Percentiles rank a stretch among this genome's conserved stretches.
These are phyloP conservation scores for Aureobasidium sp. DNA, from an alignment of 2,329 filamentous ascomycete genomes.

Conservation along the genomic window DNA sequence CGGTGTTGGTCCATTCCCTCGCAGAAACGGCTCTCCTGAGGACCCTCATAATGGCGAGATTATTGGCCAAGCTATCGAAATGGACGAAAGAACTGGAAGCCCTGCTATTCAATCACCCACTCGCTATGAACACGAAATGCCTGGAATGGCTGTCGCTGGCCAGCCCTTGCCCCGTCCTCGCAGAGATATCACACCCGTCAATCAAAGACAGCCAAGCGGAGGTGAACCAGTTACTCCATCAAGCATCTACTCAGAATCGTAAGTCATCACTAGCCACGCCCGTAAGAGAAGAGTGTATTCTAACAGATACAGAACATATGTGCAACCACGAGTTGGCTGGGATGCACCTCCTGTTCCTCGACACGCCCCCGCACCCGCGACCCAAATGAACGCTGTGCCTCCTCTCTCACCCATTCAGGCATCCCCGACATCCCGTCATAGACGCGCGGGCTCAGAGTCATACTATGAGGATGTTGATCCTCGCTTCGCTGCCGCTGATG, in stretches of 20 bases:
- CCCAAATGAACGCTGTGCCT: constrained; percentile 20
- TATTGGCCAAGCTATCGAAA: constrained; percentile 66
- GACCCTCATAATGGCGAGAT: constrained; percentile 18
- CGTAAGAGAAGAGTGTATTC: not conserved
- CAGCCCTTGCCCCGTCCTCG: constrained; percentile 10
- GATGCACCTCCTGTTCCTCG: constrained; percentile 19
- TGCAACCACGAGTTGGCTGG: constrained; percentile 44
- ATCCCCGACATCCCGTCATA: constrained; percentile 24
- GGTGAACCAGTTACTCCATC: constrained; percentile 56
- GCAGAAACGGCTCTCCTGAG: constrained; percentile 17
- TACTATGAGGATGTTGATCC: constrained; percentile 96
- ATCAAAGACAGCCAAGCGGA: constrained; percentile 62
- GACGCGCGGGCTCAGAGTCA: constrained; percentile 38
- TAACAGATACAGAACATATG: constrained; percentile 29
- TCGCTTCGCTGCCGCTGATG: constrained; percentile 61
- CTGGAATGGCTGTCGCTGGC: constrained; percentile 66
- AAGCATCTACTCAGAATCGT: constrained; percentile 70
- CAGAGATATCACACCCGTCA: constrained; percentile 44
- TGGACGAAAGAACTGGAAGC: constrained; percentile 63
- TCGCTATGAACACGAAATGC: constrained; percentile 56
- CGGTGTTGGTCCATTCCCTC: constrained; percentile 14
- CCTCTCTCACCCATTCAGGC: constrained; percentile 24
- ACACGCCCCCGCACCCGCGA: constrained; percentile 18
- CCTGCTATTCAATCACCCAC: constrained; percentile 28
- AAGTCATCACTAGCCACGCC: constrained; percentile 34